phyloP scores from a whole-genome alignment of 345 rosid genomes.

The Hibiscus mutabilis region DNA sequence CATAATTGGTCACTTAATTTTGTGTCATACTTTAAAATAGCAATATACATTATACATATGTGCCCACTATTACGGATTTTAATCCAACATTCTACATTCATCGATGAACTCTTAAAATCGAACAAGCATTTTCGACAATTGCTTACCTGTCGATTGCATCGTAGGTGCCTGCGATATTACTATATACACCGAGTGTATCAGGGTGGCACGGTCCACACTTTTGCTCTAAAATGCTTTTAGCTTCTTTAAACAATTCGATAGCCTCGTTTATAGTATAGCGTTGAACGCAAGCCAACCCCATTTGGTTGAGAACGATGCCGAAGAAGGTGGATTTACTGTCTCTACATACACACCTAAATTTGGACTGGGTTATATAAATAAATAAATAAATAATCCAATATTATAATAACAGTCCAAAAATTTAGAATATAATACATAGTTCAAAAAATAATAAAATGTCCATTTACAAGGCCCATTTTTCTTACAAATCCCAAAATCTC shows the following conservation, averaged over 20 bases:
- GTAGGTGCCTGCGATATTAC: conserved; percentile 91
- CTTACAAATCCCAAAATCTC: no score
- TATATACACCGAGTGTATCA: conserved; percentile 80
- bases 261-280: conserved; percentile 62
- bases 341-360: conserved; percentile 20
- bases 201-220: conserved; percentile 77
- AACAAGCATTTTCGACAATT: not conserved
- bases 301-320: conserved; percentile 82
- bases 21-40: no score
- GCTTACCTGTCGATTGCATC: conserved; percentile 86
- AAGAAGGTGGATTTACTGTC: conserved; percentile 78
- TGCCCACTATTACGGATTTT: no score
- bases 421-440: no score
- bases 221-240: conserved; percentile 64
- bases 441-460: no score
- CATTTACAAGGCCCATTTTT: no score
- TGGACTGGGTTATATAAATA: no score
- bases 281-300: conserved; percentile 90
- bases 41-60: no score
- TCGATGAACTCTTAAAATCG: not conserved
- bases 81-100: no score
- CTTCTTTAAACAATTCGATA: conserved; percentile 74
- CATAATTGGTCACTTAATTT: no score
- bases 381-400: no score
- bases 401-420: no score